These are phyloP conservation scores for Rhodotorula sp. DNA, from an alignment of 1,284 basidiomycete species.

Conservation along the genomic window DNA sequence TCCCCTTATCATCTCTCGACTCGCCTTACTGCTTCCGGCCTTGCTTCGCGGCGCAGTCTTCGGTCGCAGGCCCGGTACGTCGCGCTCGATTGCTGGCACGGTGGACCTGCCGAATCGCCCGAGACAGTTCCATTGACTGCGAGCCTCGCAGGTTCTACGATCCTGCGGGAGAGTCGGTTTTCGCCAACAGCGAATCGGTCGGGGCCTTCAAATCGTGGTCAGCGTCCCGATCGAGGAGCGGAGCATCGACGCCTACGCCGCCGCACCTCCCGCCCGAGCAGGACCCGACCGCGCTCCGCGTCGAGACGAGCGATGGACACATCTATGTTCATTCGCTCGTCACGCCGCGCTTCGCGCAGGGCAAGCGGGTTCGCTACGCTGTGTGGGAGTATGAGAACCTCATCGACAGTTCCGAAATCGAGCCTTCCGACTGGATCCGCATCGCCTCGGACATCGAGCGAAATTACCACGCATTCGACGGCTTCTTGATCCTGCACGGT, in stretches of 20 bases:
- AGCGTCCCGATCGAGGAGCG: constrained; percentile 50
- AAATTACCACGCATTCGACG: constrained; percentile 70
- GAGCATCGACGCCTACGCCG: constrained; percentile 6
- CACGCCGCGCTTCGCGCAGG: constrained; percentile 68
- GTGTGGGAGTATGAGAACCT: constrained; percentile 73
- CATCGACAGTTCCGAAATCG: constrained; percentile 72
- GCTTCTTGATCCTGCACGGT: constrained; percentile 86
- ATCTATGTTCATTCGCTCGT: constrained; percentile 69
- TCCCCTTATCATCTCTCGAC: constrained; percentile 69
- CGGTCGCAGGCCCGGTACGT: constrained; percentile 59
- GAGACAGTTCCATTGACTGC: constrained; percentile 59
- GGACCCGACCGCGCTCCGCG: constrained; percentile 41
- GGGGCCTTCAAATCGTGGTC: constrained; percentile 49
- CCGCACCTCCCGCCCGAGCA: constrained; percentile 13
- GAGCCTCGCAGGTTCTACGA: constrained; percentile 37
- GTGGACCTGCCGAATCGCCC: constrained; percentile 20
- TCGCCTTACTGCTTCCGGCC: constrained; percentile 58
- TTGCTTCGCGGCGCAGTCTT: constrained; percentile 57
- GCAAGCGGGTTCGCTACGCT: constrained; percentile 73
- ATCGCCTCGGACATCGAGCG: constrained; percentile 87
- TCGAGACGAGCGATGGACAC: constrained; percentile 55
- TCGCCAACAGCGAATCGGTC: constrained; percentile 34
- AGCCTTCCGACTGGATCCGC: constrained; percentile 71
- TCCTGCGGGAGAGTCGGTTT: constrained; percentile 33
- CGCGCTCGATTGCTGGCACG: too few species aligned